Conservation (phyloP, 2,329 filamentous ascomycete genomes). For the Ophiostoma populinum region DNA sequence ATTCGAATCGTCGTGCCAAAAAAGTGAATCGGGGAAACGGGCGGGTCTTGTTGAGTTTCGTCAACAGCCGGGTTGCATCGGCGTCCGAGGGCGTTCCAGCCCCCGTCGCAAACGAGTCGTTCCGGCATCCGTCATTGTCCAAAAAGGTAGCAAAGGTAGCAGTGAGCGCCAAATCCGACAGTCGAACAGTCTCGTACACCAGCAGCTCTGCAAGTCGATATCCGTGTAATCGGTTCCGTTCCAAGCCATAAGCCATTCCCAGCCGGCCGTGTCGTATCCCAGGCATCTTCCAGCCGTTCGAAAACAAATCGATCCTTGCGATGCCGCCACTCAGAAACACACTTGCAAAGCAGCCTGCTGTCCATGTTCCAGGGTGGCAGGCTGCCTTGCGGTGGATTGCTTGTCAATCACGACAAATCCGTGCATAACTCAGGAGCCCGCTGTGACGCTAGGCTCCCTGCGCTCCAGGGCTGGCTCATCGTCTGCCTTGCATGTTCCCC, state of each 20-base stretch:
- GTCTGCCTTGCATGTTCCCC: neutral
- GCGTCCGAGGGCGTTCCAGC: slow-evolving; percentile 1
- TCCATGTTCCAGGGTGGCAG: neutral
- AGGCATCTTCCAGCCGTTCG: too few relatives aligned
- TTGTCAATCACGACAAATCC: too few relatives aligned
- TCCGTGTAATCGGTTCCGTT: too few relatives aligned
- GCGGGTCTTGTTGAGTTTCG: neutral
- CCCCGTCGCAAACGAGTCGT: neutral
- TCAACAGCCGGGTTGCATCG: neutral
- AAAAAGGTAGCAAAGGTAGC: slow-evolving; percentile 14
- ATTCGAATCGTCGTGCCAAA: slow-evolving; percentile 7
- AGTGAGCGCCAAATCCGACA: slow-evolving; percentile 14
- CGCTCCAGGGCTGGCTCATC: neutral
- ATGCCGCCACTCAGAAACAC: too few relatives aligned
- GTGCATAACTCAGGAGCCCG: slow-evolving; percentile 2
- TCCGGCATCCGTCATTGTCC: neutral
- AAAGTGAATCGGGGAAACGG: neutral
- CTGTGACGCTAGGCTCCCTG: slow-evolving; percentile 7
- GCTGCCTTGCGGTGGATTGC: too few relatives aligned
- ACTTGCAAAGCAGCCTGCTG: too few relatives aligned
- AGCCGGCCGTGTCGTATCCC: too few relatives aligned
- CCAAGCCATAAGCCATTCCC: too few relatives aligned
- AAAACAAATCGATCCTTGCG: too few relatives aligned
- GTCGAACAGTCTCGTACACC: neutral
- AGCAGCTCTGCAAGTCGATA: too few relatives aligned